Evolutionary conservation across 2,329 filamentous ascomycete species (phyloP).

Genomic region (Blumeriella jaapii): DNA sequence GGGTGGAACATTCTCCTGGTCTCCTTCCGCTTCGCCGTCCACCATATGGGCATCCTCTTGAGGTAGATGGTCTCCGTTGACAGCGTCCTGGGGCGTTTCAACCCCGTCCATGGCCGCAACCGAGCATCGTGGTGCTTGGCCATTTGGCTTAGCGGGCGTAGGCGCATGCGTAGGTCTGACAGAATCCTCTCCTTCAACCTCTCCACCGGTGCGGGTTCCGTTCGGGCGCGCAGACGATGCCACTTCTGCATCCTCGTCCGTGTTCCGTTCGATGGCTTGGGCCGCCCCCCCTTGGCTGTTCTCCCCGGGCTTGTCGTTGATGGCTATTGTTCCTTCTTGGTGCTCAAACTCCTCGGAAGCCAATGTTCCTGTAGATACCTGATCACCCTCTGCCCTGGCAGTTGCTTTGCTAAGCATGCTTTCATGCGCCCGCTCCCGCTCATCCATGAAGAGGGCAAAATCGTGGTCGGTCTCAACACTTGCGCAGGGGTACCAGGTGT

Average conservation of each 20-base stretch:
- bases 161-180: background rate
- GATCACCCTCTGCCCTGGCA: conserved; percentile 20
- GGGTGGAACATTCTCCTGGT: conserved; percentile 32
- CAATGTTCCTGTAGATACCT: conserved; percentile 20
- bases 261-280: background rate
- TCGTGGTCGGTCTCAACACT: conserved; percentile 46
- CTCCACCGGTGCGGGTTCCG: background rate
- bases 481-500: conserved; percentile 52
- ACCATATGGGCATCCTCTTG: conserved; percentile 9
- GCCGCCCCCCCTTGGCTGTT: background rate
- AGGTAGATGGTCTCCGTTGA: background rate
- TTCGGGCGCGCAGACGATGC: background rate
- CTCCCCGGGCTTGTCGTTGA: conserved; percentile 7
- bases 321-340: conserved; percentile 6
- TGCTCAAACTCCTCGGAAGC: conserved; percentile 16
- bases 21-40: conserved; percentile 24
- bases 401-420: conserved; percentile 14
- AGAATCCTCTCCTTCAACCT: background rate
- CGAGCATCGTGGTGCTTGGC: background rate
- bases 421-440: conserved; percentile 16
- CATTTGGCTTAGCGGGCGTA: background rate
- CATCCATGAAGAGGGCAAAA: conserved; percentile 35
- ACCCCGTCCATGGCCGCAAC: conserved; percentile 1
- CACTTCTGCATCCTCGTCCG: background rate
- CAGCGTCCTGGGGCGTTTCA: background rate